Evolutionary conservation across 148 eudicot species (phyloP), one percentile per base, ranked within the genome.

Genomic region (Chenopodium berlandieri): DNA sequence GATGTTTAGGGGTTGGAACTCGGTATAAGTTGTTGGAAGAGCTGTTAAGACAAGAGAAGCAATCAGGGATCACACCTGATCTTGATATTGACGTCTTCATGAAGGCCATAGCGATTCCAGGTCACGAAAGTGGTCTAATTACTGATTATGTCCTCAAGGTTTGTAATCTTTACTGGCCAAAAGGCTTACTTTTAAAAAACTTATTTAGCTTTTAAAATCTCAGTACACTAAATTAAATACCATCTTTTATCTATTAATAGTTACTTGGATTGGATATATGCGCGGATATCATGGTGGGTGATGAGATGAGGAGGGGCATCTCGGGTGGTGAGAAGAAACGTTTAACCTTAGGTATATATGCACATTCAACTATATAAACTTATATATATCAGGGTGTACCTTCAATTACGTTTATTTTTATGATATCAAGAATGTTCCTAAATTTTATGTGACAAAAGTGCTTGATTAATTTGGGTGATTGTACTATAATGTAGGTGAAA

Each of bases 321-420:
- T 88, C 90, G 54, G 90, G 90, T 17, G 90, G 90, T 11, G 88
- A 88, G 78, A 84, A 71, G 83, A 88, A 86, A 81, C 89, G 89
- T 54, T 86, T 88, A 30, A 86, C 90, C 40, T 84, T 88, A 7
- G 90, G 90, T 86, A 66, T 54, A 9, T 37, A 23, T 14, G 60
- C 7, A 48, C 6, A 37, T 37, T 37, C 40, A 37, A 37, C 13
- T 52, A 71, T 27, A 9, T 66, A 44, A 9, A 44, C 9, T 65
- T 68, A 37, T 37, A 37, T 37, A 37, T 37, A 37, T 37, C 40
- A 4, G 40, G 40, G 6, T 37, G 40, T 37, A 37, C 40, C 40
- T 37, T 37, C 40, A 37, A 37, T 37, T 37, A 37, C 7, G 40
- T 37, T 37, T 37, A 37, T 37, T 37, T 37, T 4, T 37, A 37